Evolutionary conservation across 2,329 filamentous ascomycete species (phyloP), one percentile per base, ranked within the genome.

Genomic region (Alternaria sp.): DNA sequence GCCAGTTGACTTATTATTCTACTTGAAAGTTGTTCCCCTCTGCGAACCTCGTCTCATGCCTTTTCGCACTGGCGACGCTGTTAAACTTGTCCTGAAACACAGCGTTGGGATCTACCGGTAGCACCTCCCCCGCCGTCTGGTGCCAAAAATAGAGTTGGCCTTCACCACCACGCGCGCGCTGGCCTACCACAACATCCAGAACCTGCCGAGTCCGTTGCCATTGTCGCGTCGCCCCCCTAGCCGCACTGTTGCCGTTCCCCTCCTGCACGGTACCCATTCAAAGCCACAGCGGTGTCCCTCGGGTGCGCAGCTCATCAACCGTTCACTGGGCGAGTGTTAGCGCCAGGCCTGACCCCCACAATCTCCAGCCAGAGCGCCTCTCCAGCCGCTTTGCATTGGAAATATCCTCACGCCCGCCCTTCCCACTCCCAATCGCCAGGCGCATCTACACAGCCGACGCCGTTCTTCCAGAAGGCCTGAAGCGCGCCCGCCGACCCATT

Each of bases 301-400:
- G 61, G 50, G 46, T 54, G 53, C 58, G 59, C 67, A 60, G 28
- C 56, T 56, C 61, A 61, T 24, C 63, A 56, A 48, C 62, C 68
- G 45, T 70, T 72, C 69, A 75, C 74, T 75, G 75, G 72, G 68
- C 68, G 71, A 72, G 72, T 73, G 54, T 76, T 72, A 74, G 73
- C 74, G 74, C 74, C 74, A 70, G 69, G 55, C 62, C 63, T 63
- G 59, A 59, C 62, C 64, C 65, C 68, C 69, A 65, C 68, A 66
- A 63, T 65, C 68, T 24, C 69, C 63, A 62, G 59, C 67, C 17
- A 17, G 60, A 72, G 68, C 73, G 72, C 73, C 72, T 75, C 72
- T 58, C 66, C 72, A 73, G 67, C 70, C 72, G 72, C 72, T 65
- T 58, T 65, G 17, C 53, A 51, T 62, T 62, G 65, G 69, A 65